Percentiles rank a stretch among this genome's conserved stretches.
Evolutionary conservation across 2,329 filamentous ascomycete species (phyloP).

Genomic region (Ceratocystis harringtonii): DNA sequence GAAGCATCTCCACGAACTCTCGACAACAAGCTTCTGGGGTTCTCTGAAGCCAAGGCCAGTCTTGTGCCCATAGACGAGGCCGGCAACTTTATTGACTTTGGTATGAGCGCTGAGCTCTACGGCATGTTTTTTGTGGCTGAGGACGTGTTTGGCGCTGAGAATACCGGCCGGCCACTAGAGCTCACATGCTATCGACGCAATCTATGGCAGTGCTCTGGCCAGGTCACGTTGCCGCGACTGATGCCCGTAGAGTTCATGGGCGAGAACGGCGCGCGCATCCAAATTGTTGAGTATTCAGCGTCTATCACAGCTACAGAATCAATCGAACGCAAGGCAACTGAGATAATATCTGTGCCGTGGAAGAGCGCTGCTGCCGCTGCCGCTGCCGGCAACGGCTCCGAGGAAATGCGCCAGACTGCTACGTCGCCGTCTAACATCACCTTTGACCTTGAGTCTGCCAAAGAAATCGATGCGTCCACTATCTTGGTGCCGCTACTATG

Average conservation of each 20-base stretch:
- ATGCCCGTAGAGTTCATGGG: conserved; percentile 9
- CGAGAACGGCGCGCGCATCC: conserved; percentile 35
- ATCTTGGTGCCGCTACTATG: conserved; percentile 75
- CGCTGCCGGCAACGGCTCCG: conserved; percentile 24
- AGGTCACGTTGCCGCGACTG: conserved; percentile 45
- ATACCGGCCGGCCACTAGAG: conserved; percentile 49
- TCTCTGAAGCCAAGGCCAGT: conserved; percentile 48
- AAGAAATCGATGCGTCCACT: conserved; percentile 63
- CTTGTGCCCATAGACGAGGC: conserved; percentile 49
- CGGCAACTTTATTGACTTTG: conserved; percentile 47
- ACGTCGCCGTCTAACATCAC: conserved; percentile 38
- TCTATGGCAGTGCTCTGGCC: conserved; percentile 85
- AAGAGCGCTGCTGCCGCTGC: conserved; percentile 53
- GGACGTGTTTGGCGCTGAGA: conserved; percentile 54
- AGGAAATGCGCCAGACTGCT: conserved; percentile 35
- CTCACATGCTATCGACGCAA: conserved; percentile 92
- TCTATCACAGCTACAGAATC: conserved; percentile 78
- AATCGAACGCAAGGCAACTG: conserved; percentile 78
- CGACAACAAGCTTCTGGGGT: conserved; percentile 59
- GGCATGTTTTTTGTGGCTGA: conserved; percentile 84
- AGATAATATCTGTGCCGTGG: conserved; percentile 95
- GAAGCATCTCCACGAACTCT: conserved; percentile 40
- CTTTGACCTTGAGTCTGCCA: conserved; percentile 40
- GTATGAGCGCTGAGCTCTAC: conserved; percentile 60
- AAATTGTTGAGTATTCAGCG: conserved; percentile 63